Base-by-base conservation (phyloP, 257 asterid genomes). In the Agastache rugosa region DNA sequence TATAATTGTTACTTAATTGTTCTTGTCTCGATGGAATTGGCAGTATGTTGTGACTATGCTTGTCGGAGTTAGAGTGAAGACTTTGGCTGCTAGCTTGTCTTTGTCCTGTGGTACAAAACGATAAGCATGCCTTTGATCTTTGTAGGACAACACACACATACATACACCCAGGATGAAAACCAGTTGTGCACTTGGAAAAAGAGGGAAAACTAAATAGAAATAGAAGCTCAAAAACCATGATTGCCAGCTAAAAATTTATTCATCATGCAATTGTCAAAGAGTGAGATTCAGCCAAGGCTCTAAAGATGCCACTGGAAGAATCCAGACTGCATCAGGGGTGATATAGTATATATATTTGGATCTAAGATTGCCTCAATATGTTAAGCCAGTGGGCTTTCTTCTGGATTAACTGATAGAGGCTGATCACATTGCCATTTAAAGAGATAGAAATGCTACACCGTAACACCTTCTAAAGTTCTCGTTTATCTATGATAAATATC, bases 361-460 rank as follows among this genome's bases (percentile, higher is more conserved):
- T 17, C 37, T 58, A 19, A 44, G 54, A 27, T 4, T 31, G 4
- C 72, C 6, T 1, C 72, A 63, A 14, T 35, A 31, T 34, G 34
- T 59, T 48, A 22, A 51, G 42, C 45, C 8, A 25, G 62, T 65
- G n/a, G 8, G 48, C n/a, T 20, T 22, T 34, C 41, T 29, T 55
- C 48, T 11, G 56, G 72, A 35, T 70, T 54, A 15, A 63, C 22
- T 63, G 73, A 62, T 70, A 22, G 31, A 37, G n/a, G 44, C 35
- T 12, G 67, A 54, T 54, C 35, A 41, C 4, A 8, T 7, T 61
- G n/a, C 65, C 50, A 50, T 16, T 51, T 69, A n/a, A n/a, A 37
- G 53, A 45, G 59, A 25, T 25, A 16, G 8, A 11, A 50, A 51
- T 37, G 39, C 11, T 42, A 17, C n/a, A 42, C 44, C 8, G 16